These are phyloP conservation scores for Coprinellus micaceus DNA, from an alignment of 768 basidiomycete species.

Conservation along the genomic window DNA sequence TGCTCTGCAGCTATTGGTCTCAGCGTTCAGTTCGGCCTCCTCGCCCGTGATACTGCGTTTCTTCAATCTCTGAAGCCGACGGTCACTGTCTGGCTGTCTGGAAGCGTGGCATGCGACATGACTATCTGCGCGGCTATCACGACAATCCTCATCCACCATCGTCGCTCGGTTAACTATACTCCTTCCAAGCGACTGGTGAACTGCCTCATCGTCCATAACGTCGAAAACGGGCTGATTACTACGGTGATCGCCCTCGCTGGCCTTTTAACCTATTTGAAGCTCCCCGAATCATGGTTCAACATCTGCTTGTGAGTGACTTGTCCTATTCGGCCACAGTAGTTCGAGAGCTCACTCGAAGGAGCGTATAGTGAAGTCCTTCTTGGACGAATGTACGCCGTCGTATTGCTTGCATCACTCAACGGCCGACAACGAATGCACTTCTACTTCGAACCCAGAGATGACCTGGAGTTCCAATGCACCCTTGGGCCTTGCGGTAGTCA, in stretches of 20 bases:
- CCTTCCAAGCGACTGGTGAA: not conserved
- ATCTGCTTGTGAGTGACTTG: not conserved
- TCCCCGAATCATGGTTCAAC: not conserved
- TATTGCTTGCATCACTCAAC: not conserved
- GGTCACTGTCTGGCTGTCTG: not conserved
- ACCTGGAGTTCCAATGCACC: no score
- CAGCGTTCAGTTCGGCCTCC: not conserved
- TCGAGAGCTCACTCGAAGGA: not conserved
- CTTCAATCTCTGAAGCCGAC: not conserved
- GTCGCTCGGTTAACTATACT: not conserved
- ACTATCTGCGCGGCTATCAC: not conserved
- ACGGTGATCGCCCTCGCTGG: not conserved
- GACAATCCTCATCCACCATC: not conserved
- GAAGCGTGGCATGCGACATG: not conserved
- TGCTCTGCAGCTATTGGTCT: not conserved
- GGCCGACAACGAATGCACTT: not conserved
- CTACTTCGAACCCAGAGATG: no score
- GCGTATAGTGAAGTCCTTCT: not conserved
- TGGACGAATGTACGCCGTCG: not conserved
- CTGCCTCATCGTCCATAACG: not conserved
- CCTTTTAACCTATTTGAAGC: not conserved
- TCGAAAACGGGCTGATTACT: not conserved
- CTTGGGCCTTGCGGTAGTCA: no score
- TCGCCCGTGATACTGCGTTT: not conserved
- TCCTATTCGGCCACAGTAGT: not conserved